A percentile compares a stretch with the other conserved stretches of the same genome.
These are phyloP conservation scores for Pleurotus eryngii DNA, from an alignment of 768 basidiomycete species.

Conservation along the genomic window DNA sequence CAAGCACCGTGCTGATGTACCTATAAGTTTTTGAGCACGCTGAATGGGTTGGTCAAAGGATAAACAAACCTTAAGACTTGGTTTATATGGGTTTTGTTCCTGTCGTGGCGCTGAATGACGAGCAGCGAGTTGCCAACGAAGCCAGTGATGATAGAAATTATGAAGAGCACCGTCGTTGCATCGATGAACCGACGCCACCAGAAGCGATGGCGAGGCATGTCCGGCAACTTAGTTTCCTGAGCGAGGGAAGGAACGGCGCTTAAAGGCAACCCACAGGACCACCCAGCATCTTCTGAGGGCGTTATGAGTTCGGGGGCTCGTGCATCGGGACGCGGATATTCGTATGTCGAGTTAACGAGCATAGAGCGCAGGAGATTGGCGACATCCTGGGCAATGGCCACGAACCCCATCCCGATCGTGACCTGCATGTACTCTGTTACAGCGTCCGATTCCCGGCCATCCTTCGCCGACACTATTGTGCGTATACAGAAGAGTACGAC, in stretches of 20 bases:
- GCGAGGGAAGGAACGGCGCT: conserved; percentile 9
- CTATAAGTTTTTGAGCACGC: conserved; percentile 10
- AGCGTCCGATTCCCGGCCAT: conserved; percentile 15
- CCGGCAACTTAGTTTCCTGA: conserved; percentile 9
- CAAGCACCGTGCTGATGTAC: conserved; percentile 25
- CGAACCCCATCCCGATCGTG: conserved; percentile 22
- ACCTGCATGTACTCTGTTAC: conserved; percentile 25
- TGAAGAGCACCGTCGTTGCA: conserved; percentile 15
- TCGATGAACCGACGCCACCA: conserved; percentile 27
- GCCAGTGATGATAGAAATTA: conserved; percentile 19
- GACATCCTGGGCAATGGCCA: conserved; percentile 18
- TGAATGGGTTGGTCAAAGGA: neutral
- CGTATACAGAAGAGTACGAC: conserved; percentile 19
- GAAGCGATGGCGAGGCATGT: conserved; percentile 23
- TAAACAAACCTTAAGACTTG: conserved; percentile 16
- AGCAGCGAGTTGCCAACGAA: conserved; percentile 21
- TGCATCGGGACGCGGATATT: neutral
- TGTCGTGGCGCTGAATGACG: conserved; percentile 13
- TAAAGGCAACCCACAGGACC: conserved; percentile 2
- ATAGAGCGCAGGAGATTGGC: conserved; percentile 17
- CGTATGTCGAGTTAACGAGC: conserved; percentile 26
- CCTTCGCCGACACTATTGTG: conserved; percentile 12
- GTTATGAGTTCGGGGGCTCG: conserved; percentile 9
- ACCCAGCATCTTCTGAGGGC: conserved; percentile 1
- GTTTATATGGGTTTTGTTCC: conserved; percentile 12